Percentiles rank a stretch among this genome's conserved stretches.
These are phyloP conservation scores for Cochlearia excelsa DNA, from an alignment of 345 rosid genomes.

Conservation along the genomic window DNA sequence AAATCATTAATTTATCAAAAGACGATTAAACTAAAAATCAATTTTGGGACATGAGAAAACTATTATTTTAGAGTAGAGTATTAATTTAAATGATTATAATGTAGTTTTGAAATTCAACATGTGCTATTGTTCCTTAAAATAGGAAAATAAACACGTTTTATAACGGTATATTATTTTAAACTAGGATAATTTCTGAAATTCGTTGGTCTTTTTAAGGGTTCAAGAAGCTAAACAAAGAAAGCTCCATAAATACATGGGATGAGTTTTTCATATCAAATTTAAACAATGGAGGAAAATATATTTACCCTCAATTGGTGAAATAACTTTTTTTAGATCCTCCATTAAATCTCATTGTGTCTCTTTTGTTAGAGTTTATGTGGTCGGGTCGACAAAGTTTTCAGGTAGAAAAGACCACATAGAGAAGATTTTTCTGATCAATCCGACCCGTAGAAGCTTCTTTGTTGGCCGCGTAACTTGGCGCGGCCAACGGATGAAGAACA, in stretches of 20 bases:
- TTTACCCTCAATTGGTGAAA: constrained; percentile 28
- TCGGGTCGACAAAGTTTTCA: constrained; percentile 36
- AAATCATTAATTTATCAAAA: too few relatives aligned
- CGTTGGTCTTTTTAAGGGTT: constrained; percentile 25
- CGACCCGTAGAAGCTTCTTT: constrained; percentile 28
- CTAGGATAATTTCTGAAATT: constrained; percentile 22
- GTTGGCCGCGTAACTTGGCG: constrained; percentile 47
- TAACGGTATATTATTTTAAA: constrained; percentile 27
- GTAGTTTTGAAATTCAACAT: too few relatives aligned
- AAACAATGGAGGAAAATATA: constrained; percentile 39
- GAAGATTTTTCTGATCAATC: constrained; percentile 29
- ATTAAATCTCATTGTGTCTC: constrained; percentile 36
- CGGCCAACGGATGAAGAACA: constrained; percentile 42
- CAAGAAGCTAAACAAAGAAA: constrained; percentile 36
- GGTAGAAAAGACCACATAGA: constrained; percentile 8
- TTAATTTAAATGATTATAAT: too few relatives aligned
- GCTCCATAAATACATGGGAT: constrained; percentile 28
- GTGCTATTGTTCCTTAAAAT: constrained; percentile 19
- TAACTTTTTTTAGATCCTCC: constrained; percentile 31
- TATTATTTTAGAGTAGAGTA: too few relatives aligned
- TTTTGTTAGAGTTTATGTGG: constrained; percentile 34
- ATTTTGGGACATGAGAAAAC: too few relatives aligned
- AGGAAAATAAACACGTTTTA: constrained; percentile 26
- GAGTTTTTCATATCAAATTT: constrained; percentile 32
- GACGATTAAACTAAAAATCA: too few relatives aligned